Evolutionary conservation across 805 yeast genomes (phyloP), one percentile per base, ranked within the genome.

Genomic region (Nakazawaea wyomingensis): DNA sequence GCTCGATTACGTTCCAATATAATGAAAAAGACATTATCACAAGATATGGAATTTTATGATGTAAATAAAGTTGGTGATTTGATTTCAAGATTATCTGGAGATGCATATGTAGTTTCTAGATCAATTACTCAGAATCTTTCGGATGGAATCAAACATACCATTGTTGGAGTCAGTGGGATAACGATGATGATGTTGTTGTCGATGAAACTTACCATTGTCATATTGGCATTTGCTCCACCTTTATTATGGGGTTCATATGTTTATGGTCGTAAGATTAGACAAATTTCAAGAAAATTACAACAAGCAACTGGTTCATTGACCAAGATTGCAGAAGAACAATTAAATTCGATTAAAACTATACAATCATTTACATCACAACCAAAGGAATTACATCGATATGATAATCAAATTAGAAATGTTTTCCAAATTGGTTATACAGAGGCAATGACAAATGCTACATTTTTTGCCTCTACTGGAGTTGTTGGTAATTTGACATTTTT

Each of bases 131-230:
- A 85, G 51, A 90, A 91, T 59, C 73, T 91, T 31, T 83, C 95
- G 24, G 98, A 90, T 59, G 98, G 98, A 31, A 76, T 89, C 27
- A 72, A 96, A 43, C 85, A 96, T 6, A 57, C 82, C 1, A 76
- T 90, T 11, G 80, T 87, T 46, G 96, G 96, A 2, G 70, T 73
- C 26, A 87, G 87, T 19, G 96, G 96, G 1, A 69, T 90, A 37
- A 76, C 87, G 2, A 88, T 90, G 96, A 91, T 90, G 98, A 74
- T 85, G 54, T 74, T 78, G 53, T 85, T 90, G 2, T 82, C 93
- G 24, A 72, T 87, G 68, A 80, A 88, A 53, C 68, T 90, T 48
- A 85, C 96, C 0, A 68, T 82, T 8, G 78, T 86, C 36, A 82
- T 91, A 78, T 66, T 86, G 51, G 62, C 86, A 9, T 69, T 91